Conservation (phyloP, 2,329 filamentous ascomycete species). For the Periconia sp. region DNA sequence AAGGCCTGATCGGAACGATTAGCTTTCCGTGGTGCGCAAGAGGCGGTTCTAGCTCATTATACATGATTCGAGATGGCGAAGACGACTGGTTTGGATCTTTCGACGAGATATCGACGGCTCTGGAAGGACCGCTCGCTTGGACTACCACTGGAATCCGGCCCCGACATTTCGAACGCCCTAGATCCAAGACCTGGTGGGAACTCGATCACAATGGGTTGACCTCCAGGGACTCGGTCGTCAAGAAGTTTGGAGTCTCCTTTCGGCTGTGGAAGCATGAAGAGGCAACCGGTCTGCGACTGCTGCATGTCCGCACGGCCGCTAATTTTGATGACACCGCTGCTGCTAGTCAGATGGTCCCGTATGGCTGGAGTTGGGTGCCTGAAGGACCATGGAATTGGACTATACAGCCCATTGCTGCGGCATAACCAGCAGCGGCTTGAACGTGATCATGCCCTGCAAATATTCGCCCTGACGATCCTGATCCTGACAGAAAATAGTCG, state of each 20-base stretch:
- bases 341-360: conserved; percentile 7
- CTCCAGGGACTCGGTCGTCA: conserved; percentile 7
- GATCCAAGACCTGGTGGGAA: conserved; percentile 4
- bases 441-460: no score
- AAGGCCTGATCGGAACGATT: conserved; percentile 6
- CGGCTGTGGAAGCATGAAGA: conserved; percentile 18
- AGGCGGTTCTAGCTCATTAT: conserved; percentile 19
- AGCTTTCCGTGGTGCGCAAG: conserved; percentile 19
- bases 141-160: conserved; percentile 5
- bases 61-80: conserved; percentile 17
- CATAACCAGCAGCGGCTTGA: no score
- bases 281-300: conserved; percentile 5
- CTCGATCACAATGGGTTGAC: conserved; percentile 8
- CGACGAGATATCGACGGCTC: conserved; percentile 8
- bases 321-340: conserved; percentile 11
- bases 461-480: no score
- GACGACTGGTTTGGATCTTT: conserved; percentile 21
- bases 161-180: not conserved
- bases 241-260: conserved; percentile 20
- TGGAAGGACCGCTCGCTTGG: conserved; percentile 15
- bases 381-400: conserved; percentile 18
- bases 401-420: no score
- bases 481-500: no score
- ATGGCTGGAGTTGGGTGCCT: conserved; percentile 14
- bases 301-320: conserved; percentile 5